These are phyloP conservation scores for Eucalyptus tenuipes DNA, from an alignment of 345 rosid species.

Conservation along the genomic window DNA sequence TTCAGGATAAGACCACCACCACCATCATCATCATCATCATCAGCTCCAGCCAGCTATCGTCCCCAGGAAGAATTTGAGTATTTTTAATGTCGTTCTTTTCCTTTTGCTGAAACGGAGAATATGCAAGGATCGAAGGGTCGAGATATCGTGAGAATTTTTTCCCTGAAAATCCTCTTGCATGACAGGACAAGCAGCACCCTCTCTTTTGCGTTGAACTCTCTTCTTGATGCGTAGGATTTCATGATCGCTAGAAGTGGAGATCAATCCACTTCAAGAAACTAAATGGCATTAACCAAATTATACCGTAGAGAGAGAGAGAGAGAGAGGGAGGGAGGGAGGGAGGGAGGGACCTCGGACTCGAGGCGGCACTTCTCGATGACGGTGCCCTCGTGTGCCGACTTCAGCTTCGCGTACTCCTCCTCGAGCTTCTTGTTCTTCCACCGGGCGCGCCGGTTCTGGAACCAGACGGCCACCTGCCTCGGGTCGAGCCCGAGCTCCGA, in stretches of 20 bases:
- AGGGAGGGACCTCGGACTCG: slow-evolving; percentile 51
- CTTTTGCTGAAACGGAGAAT: background rate
- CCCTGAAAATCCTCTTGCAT: background rate
- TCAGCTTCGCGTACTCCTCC: slow-evolving; percentile 55
- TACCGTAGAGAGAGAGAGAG: background rate
- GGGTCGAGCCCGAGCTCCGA: slow-evolving; percentile 77
- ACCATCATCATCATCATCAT: background rate
- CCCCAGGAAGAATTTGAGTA: background rate
- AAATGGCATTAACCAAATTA: background rate
- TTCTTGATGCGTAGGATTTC: background rate
- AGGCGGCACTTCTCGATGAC: slow-evolving; percentile 53
- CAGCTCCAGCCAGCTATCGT: background rate
- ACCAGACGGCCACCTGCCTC: slow-evolving; percentile 97
- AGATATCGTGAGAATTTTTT: background rate
- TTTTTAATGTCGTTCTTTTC: background rate
- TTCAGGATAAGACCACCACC: background rate
- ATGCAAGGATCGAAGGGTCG: background rate
- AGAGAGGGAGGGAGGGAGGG: background rate
- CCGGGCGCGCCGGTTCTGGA: slow-evolving; percentile 88
- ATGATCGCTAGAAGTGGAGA: background rate
- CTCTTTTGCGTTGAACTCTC: background rate
- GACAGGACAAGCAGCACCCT: background rate
- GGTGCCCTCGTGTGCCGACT: slow-evolving; percentile 24
- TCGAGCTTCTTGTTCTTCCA: slow-evolving; percentile 92
- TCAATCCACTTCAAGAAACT: background rate